Base-by-base conservation (phyloP, 2,329 filamentous ascomycete species). In the Fusarium sp. region DNA sequence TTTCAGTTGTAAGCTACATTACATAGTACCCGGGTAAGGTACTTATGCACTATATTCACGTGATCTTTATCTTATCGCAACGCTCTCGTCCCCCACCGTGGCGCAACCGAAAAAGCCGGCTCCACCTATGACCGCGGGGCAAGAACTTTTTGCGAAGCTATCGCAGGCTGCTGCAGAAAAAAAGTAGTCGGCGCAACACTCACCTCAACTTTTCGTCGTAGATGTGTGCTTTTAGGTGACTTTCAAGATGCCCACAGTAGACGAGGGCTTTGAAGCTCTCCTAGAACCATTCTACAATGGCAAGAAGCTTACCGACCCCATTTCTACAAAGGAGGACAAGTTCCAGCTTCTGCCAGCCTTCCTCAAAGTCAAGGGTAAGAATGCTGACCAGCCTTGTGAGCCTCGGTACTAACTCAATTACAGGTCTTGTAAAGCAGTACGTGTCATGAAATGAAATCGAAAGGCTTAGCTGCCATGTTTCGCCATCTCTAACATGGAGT, bases 261-360 rank as follows among this genome's bases (percentile, higher is more conserved):
- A 87, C 74, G 84, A 87, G 75, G 84, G 84, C 69, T 88, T 88
- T 70, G 85, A 88, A 77, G 85, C 86, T 72, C 82, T 88, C 42
- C 74, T 88, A 57, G 84, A 88, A 79, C 86, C 86, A 27, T 87
- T 88, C 69, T 88, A 88, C 74, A 87, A 88, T 68, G 86, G 85
- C 72, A 88, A 88, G 77, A 86, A 84, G 74, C 78, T 88, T 55
- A 88, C 85, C 1, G 86, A 88, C 69, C 84, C 85, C 37, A 86
- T 88, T 65, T 86, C 82, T 25, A 86, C 82, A 50, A 83, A 82
- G 67, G 83, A 90, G 71, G 95, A 99, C 80, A 99, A 99, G 82
- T 97, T 94, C 86, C 97, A 98, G 75, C 82, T 99, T 37, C 79
- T 99, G 25, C 96, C 95, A 1, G 95, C 95, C n/a, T 99, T 99